These are phyloP conservation scores for Chloromonas sp. DNA, from an alignment of 163 green algal genomes.

Conservation along the genomic window DNA sequence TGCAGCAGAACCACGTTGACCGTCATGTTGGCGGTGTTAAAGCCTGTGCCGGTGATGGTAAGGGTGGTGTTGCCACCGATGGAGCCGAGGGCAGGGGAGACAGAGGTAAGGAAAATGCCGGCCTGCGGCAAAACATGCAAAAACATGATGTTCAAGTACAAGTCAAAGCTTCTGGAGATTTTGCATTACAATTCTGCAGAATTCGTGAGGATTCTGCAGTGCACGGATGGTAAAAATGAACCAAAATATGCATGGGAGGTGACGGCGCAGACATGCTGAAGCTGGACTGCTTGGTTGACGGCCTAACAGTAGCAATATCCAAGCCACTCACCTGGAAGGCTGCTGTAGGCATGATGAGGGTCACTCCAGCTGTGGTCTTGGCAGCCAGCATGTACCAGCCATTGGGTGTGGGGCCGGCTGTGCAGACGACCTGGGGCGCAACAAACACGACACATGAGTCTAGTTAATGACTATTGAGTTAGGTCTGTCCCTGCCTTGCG, in stretches of 20 bases:
- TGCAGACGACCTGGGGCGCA: background rate
- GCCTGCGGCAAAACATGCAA: background rate
- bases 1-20: slow-evolving; percentile 18
- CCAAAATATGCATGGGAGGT: too few relatives aligned
- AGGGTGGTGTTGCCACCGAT: slow-evolving; percentile 53
- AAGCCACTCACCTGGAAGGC: background rate
- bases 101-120: slow-evolving; percentile 8
- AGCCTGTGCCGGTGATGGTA: slow-evolving; percentile 31
- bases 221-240: too few relatives aligned
- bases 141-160: too few relatives aligned
- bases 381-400: background rate
- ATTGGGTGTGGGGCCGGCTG: background rate
- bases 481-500: too few relatives aligned
- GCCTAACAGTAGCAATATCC: too few relatives aligned
- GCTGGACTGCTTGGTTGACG: too few relatives aligned
- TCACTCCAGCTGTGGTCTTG: background rate
- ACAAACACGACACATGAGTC: too few relatives aligned
- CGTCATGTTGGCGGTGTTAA: background rate
- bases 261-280: too few relatives aligned
- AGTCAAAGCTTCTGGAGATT: too few relatives aligned
- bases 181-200: too few relatives aligned
- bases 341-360: background rate
- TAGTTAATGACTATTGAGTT: too few relatives aligned
- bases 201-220: too few relatives aligned
- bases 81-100: slow-evolving; percentile 35